These are phyloP conservation scores for Colletotrichum phormii DNA, from an alignment of 2,329 filamentous ascomycete species.

Conservation along the genomic window DNA sequence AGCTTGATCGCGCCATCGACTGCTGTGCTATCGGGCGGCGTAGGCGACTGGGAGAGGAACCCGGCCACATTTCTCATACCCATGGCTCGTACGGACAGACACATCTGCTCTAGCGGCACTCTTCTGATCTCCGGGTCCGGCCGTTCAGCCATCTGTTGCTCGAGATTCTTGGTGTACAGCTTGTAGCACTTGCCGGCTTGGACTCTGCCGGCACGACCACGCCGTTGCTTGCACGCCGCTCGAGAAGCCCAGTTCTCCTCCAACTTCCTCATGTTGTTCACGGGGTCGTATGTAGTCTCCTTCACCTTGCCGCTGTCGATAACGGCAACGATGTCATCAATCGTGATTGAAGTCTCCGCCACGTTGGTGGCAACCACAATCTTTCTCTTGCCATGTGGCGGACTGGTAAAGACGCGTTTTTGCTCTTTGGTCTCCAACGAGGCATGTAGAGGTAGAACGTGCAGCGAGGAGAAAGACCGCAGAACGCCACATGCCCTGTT, in stretches of 20 bases:
- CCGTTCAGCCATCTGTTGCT: slow-evolving; percentile 86
- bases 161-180: slow-evolving; percentile 88
- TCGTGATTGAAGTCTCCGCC: slow-evolving; percentile 97
- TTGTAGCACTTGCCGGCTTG: slow-evolving; percentile 94
- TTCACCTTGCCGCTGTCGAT: slow-evolving; percentile 97
- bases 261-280: slow-evolving; percentile 93
- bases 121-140: slow-evolving; percentile 94
- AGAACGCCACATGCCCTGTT: slow-evolving; percentile 80
- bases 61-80: slow-evolving; percentile 83
- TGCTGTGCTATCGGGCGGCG: slow-evolving; percentile 85
- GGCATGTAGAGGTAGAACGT: slow-evolving; percentile 90
- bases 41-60: slow-evolving; percentile 89
- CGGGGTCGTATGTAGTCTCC: slow-evolving; percentile 92
- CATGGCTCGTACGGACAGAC: slow-evolving; percentile 95
- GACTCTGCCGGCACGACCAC: slow-evolving; percentile 93
- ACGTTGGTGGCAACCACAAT: slow-evolving; percentile 96
- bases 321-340: slow-evolving; percentile 95
- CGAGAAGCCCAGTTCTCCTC: slow-evolving; percentile 96
- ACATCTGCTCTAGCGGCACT: slow-evolving; percentile 93
- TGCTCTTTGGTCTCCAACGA: slow-evolving; percentile 91
- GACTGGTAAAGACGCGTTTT: slow-evolving; percentile 81
- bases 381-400: slow-evolving; percentile 86
- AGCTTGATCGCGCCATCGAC: slow-evolving; percentile 87
- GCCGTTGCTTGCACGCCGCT: slow-evolving; percentile 93
- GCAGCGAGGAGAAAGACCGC: slow-evolving; percentile 69